Evolutionary conservation across 2,329 filamentous ascomycete species (phyloP).

Genomic region (Thelonectria blattea): DNA sequence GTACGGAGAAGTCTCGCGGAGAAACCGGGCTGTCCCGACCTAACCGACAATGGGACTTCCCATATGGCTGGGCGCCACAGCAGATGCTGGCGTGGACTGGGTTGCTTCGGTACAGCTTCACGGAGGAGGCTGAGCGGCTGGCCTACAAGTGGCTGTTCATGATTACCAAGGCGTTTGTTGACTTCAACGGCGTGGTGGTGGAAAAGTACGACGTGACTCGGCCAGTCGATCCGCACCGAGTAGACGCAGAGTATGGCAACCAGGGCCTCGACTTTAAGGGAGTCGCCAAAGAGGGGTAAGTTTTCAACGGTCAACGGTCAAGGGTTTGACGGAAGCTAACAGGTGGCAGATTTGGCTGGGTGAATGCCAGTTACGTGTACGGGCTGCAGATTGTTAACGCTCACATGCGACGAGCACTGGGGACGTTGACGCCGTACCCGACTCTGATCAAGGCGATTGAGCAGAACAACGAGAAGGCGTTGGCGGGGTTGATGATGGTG

Average conservation of each 20-base stretch:
- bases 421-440: conserved; percentile 85
- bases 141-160: conserved; percentile 98
- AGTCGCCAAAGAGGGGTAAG: conserved; percentile 89
- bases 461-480: conserved; percentile 58
- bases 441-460: conserved; percentile 75
- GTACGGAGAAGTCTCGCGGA: conserved; percentile 88
- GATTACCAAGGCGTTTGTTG: conserved; percentile 97
- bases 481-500: conserved; percentile 49
- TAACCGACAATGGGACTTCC: conserved; percentile 98
- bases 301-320: conserved; percentile 2
- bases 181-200: conserved; percentile 97
- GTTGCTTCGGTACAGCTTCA: conserved; percentile 87
- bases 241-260: conserved; percentile 97
- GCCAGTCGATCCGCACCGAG: conserved; percentile 86
- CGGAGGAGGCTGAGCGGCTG: conserved; percentile 85
- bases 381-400: conserved; percentile 87
- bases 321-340: conserved; percentile 36
- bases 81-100: conserved; percentile 98
- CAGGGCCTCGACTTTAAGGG: conserved; percentile 96
- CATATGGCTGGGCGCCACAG: conserved; percentile 97
- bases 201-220: conserved; percentile 98
- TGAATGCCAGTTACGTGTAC: conserved; percentile 97
- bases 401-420: conserved; percentile 87
- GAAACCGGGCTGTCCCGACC: conserved; percentile 79
- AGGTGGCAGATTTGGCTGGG: conserved; percentile 85